Base-by-base conservation (phyloP, 2,329 filamentous ascomycete species). In the Paraphaeosphaeria minitans region DNA sequence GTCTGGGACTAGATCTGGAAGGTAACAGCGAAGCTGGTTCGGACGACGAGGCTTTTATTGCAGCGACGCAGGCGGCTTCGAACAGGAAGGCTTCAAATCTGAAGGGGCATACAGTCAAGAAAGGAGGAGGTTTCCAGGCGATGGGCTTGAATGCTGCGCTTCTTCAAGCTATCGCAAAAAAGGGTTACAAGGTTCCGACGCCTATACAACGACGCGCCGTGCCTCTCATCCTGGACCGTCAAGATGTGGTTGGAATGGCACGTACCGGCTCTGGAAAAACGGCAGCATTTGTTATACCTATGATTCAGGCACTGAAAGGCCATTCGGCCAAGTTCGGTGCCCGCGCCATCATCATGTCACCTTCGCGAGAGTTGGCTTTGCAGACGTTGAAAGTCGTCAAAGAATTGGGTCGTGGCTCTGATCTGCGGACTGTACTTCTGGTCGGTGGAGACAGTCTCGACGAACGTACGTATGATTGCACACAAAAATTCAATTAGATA, bases 241-340 rank as follows among this genome's bases (percentile, higher is more conserved):
- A 93, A 78, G 95, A 99, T 83, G 91, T 98, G n/a, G 94, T 99
- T 24, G 96, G 93, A 66, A 99, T 99, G 95, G 95, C 95, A 8
- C 85, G 96, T 66, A 99, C 96, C n/a, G 95, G 95, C 75, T 98
- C 93, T 21, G 95, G 95, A 81, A 99, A 99, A 82, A 99, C 96
- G 1, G 95, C 93, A 1, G 95, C 95, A 22, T 99, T 99, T 77
- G 93, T 98, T 27, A 96, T 99, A 64, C 95, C 95, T 45, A 97
- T 99, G 94, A 93, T 99, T 61, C 92, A 99, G 80, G 91, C 89
- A 65, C 82, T 99, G 61, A 96, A 93, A 77, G 85, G 87, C 24
- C 96, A 99, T 77, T 96, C 91, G 72, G 88, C 89, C 31, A 89
- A 90, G 70, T 89, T 98, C 63, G 95, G 96, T 53, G 88, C 92